Base-by-base conservation (phyloP, 2,329 filamentous ascomycete species). In the Fusarium nodosum region DNA sequence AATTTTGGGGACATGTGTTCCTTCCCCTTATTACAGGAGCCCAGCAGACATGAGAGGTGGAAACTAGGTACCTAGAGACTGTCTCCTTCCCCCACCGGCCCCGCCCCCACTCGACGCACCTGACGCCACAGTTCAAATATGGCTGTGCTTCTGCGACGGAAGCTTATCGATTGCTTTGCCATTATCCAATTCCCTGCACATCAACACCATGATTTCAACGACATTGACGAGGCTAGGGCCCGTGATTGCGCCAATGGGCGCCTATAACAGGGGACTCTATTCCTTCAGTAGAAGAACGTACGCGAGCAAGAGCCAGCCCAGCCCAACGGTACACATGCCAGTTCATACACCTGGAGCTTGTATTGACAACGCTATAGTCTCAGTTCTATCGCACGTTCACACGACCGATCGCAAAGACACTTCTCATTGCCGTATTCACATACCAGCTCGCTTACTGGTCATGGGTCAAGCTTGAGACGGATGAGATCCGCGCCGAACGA, bases 381-480 rank as follows among this genome's bases (percentile, higher is more conserved):
- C 82, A 85, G 47, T 94, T 94, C 81, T 95, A 93, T 83, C 90
- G 88, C 76, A 88, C 88, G 16, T 94, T 93, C 76, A 88, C 89
- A 39, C 85, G 91, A 3, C 92, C 93, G 4, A 83, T 95, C 46
- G 85, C 88, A 55, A 95, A 94, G 81, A 89, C 89, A 56, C 87
- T 93, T 69, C 84, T 95, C 38, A 85, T 91, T 75, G 91, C 93
- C 56, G 86, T 94, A 57, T 89, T 93, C 75, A 91, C 90, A 3
- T 96, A 95, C 78, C 93, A 96, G 79, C 74, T 92, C n/a, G 79
- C 86, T 16, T 95, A 94, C 80, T 93, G 88, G 82, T 82, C 81
- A 16, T 96, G 93, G 93, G 77, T 87, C 38, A 92, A 90, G 79
- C 83, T 95, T 52, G 92, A 94, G 78, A 86, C 87, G 34, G 85